Percentiles rank a stretch among this genome's conserved stretches.
phyloP scores from a whole-genome alignment of 306 rosid species.

The Adenanthera pavonina region DNA sequence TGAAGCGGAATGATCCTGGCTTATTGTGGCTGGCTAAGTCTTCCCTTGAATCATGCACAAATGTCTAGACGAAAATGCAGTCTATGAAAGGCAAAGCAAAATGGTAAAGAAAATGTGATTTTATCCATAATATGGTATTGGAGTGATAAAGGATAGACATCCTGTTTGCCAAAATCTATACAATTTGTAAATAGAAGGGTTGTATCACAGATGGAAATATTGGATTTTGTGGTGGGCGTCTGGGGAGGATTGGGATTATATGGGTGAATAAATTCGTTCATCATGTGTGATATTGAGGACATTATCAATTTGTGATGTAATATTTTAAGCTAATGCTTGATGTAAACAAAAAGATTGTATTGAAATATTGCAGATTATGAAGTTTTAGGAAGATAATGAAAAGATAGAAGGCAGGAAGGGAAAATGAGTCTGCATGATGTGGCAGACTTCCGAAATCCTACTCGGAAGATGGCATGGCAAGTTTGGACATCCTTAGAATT shows the following conservation, averaged over 20 bases:
- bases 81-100: conserved; percentile 23
- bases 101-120: background rate
- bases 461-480: too few relatives aligned
- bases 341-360: background rate
- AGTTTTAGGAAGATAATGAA: background rate
- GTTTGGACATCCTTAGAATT: too few relatives aligned
- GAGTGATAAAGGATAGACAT: background rate
- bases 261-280: background rate
- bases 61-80: conserved; percentile 42
- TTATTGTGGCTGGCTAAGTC: conserved; percentile 96
- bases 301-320: too few relatives aligned
- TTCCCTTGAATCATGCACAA: conserved; percentile 63
- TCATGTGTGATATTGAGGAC: background rate
- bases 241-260: background rate
- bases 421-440: background rate
- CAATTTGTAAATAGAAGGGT: conserved; percentile 5
- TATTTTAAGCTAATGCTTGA: background rate
- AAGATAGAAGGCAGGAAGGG: background rate
- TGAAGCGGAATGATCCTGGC: conserved; percentile 91
- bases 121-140: conserved; percentile 18
- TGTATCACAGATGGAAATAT: conserved; percentile 1
- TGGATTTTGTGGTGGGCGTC: background rate
- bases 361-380: background rate
- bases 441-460: too few relatives aligned
- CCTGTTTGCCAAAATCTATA: background rate